Base-by-base conservation (phyloP, 2,329 filamentous ascomycete genomes). In the Zymoseptoria brevis region DNA sequence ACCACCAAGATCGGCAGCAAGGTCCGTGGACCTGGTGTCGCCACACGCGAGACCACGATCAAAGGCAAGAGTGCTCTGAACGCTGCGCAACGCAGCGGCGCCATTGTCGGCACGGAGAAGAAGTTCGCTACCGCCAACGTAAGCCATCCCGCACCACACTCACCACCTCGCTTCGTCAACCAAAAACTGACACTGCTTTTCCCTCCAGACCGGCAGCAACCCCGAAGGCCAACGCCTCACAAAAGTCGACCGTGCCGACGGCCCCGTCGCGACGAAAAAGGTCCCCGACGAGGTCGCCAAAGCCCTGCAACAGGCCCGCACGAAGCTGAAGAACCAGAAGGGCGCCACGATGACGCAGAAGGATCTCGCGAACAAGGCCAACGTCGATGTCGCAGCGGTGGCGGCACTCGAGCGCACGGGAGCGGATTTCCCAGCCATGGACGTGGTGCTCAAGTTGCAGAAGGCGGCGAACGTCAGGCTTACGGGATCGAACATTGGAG, bases 231-330 rank as follows among this genome's bases (percentile, higher is more conserved):
- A 99, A 79, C 92, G 90, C 74, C 83, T 97, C 66, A 97, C 94
- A 67, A 96, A 97, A 81, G 92, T 99, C 76, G 94, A 97, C 82
- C 92, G 93, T 68, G 87, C 86, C 74, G 92, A 97, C 81, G 94
- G 96, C 75, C 96, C 96, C 78, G 87, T 97, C 78, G 96, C 96
- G 81, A 92, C 91, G 72, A 96, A 96, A 80, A 95, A 90, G 53
- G 81, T 96, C 60, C 90, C 91, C 73, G 81, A 83, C 71, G 81
- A 83, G 58, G 90, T 97, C 65, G 90, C 89, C 70, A 85, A 89
- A 66, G 89, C 87, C 66, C 96, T 97, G 78, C 83, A 85, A 71
- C 83, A 87, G 71, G 84, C 88, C 58, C 89, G 94, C 65, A 86
- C 85, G 73, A 85, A 87, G 73, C 87, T 90, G 74, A 88, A 88